Base-by-base conservation (phyloP, 2,329 filamentous ascomycete genomes). In the Aspergillus nomiae region DNA sequence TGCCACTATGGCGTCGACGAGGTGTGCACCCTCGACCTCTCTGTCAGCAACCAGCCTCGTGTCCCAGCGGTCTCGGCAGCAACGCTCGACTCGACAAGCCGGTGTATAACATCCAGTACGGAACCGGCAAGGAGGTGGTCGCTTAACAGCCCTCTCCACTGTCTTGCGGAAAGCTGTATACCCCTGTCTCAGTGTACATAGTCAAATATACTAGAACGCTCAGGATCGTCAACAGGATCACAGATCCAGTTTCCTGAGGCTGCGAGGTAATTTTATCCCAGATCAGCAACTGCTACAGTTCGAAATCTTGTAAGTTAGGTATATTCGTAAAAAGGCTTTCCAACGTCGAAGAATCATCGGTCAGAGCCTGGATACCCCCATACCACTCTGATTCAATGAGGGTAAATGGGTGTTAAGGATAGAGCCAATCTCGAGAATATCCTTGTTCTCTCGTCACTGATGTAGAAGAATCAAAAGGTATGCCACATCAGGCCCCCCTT, bases 31-130 rank as follows among this genome's bases (percentile, higher is more conserved):
- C 51, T 55, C 51, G 51, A 55, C 19, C 51, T 55, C 32, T 55
- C 51, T 38, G 51, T 55, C 30, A 55, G 51, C 32, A 55, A 55
- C 51, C 51, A 55, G 32, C 51, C 32, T 55, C 51, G 30, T 55
- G 51, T 7, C 51, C 51, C 19, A 55, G 51, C 32, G 51, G 51
- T 38, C 51, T 55, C 32, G 51, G 51, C 32, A 55, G 30, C 51
- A 30, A 32, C n/a, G 28, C 30, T 21, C 28, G n/a, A 32, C 51
- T 55, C 3, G 51, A 55, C 32, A n/a, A 55, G 30, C 51, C 51
- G 51, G 51, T 55, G 32, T 55, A 55, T 55, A 55, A 55, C 51
- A 55, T 55, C 32, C 2, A 55, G 51, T 55, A 38, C 51, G n/a
- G 30, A 55, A 55, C 51, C 3, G 51, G 51, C 32, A 36, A 55